Conservation (phyloP, 495 filamentous ascomycete species). For the Talaromyces liani region DNA sequence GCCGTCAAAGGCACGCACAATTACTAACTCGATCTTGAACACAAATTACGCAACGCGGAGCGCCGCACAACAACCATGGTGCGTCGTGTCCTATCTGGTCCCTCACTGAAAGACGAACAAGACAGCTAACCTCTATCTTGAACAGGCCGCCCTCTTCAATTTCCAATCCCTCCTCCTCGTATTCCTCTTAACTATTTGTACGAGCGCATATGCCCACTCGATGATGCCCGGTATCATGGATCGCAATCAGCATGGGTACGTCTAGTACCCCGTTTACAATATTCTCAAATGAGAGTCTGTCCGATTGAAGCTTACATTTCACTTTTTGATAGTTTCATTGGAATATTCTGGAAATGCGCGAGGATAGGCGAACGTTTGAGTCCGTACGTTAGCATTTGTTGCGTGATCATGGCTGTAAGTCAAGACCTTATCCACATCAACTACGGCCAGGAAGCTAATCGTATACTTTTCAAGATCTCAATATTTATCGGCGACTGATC, state of each 20-base stretch:
- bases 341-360: slow-evolving; percentile 80
- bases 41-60: not conserved
- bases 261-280: slow-evolving; percentile 7
- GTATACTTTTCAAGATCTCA: slow-evolving; percentile 20
- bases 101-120: not conserved
- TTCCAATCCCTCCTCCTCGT: slow-evolving; percentile 91
- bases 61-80: not conserved
- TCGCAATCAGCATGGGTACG: slow-evolving; percentile 81
- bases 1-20: not conserved
- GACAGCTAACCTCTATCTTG: not conserved
- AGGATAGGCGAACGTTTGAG: slow-evolving; percentile 88
- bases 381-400: slow-evolving; percentile 93
- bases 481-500: slow-evolving; percentile 36
- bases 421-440: not conserved
- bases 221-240: slow-evolving; percentile 90
- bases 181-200: slow-evolving; percentile 92
- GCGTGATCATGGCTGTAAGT: slow-evolving; percentile 89
- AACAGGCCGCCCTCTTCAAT: slow-evolving; percentile 91
- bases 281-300: not conserved
- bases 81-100: not conserved
- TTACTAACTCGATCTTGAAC: not conserved
- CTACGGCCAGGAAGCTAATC: not conserved
- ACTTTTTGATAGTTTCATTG: not conserved
- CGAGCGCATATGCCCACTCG: slow-evolving; percentile 84
- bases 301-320: not conserved